Conservation (phyloP, 768 basidiomycete species). For the Boletus sp. region DNA sequence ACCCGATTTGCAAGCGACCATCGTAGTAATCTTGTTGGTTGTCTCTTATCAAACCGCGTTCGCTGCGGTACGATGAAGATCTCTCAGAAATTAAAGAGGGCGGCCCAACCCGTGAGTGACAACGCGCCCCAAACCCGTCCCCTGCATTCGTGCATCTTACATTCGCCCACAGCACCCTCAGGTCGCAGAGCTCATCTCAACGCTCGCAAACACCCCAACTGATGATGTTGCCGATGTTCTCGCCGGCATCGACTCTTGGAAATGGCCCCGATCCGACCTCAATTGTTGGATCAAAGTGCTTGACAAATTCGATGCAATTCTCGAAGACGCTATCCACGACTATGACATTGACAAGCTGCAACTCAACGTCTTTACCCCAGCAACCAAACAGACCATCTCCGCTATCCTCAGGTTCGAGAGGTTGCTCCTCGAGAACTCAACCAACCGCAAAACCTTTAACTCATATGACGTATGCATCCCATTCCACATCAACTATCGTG, state of each 20-base stretch:
- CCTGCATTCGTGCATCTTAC: constrained; percentile 10
- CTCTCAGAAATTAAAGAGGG: constrained; percentile 80
- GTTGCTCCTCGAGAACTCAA: constrained; percentile 93
- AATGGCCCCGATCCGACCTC: constrained; percentile 94
- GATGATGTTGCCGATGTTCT: constrained; percentile 72
- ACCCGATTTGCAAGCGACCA: constrained; percentile 2
- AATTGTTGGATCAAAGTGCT: constrained; percentile 96
- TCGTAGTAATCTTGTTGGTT: constrained; percentile 7
- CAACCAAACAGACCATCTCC: constrained; percentile 70
- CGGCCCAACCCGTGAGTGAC: constrained; percentile 66
- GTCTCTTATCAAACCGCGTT: constrained; percentile 33
- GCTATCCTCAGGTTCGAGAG: constrained; percentile 88
- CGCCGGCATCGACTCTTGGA: constrained; percentile 75
- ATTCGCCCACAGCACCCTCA: constrained; percentile 59
- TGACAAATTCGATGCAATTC: constrained; percentile 90
- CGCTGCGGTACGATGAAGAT: constrained; percentile 80
- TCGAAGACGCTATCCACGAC: constrained; percentile 78
- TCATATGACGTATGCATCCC: constrained; percentile 88
- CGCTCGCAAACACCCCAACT: constrained; percentile 61
- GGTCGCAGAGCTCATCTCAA: constrained; percentile 77
- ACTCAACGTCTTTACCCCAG: constrained; percentile 70
- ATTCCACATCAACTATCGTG: neutral
- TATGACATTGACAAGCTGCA: constrained; percentile 89
- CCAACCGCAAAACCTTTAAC: constrained; percentile 92
- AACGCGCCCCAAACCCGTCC: neutral